Evolutionary conservation across 495 filamentous ascomycete genomes (phyloP), one percentile per base, ranked within the genome.

Genomic region (Trichoderma gamsii): DNA sequence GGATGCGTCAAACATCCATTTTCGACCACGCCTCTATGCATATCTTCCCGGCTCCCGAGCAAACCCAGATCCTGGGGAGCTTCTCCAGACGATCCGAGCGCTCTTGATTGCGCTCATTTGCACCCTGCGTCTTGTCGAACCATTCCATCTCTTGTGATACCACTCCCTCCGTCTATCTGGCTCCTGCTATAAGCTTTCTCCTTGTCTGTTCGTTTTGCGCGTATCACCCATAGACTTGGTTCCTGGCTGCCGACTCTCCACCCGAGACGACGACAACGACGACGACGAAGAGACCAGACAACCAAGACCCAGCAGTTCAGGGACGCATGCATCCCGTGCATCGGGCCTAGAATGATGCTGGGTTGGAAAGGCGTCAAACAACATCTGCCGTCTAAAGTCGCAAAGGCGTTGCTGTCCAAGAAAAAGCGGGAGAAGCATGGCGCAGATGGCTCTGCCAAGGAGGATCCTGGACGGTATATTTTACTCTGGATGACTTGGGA

Each of bases 361-460:
- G 46, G 65, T 35, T 67, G 65, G 65, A 67, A 67, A 56, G 65
- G 65, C 23, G 65, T 67, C 29, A 67, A 67, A 38, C 46, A 44
- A 12, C 65, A 67, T 52, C 65, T 67, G 65, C 65, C 65, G 27
- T 67, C 65, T 27, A 67, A 67, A 32, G 56, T 61, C 56, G 56
- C 56, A 35, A 61, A 61, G 44, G 65, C 18, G 4, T 41, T 44
- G 65, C 35, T 52, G 4, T 67, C 65, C 21, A 67, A 67, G 65
- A 49, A 43, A 46, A 67, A 67, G 18, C 29, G 44, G 13, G 65
- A 49, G 27, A 56, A 56, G 44, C 43, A 67, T 61, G 56, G 12
- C 56, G 56, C 56, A 29, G 25, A 32, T 13, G 11, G 23, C 25
- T 29, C 56, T 61, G 56, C 56, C 56, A 61, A 29, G 56, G 56